Evolutionary conservation across 2,329 filamentous ascomycete genomes (phyloP).

Genomic region (Magnaporthales sp.): DNA sequence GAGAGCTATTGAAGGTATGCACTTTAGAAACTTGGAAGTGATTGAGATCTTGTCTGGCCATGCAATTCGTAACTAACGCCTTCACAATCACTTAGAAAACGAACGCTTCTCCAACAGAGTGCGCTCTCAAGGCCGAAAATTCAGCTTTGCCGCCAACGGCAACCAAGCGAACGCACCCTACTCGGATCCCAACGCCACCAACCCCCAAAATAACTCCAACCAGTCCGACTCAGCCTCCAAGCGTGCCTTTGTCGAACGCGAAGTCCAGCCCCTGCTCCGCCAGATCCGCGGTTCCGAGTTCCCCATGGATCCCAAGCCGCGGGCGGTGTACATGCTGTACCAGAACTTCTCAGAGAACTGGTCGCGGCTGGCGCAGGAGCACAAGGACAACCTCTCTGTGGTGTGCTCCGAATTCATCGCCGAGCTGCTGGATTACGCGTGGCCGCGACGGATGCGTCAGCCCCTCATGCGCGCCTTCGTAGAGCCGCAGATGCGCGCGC

Average conservation of each 20-base stretch:
- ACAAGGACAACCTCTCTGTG: conserved; percentile 44
- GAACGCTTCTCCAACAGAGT: conserved; percentile 40
- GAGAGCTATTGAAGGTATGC: conserved; percentile 30
- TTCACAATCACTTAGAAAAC: conserved; percentile 27
- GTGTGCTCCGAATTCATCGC: conserved; percentile 45
- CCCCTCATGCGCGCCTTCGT: conserved; percentile 40
- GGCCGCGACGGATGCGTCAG: conserved; percentile 42
- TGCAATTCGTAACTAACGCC: background rate
- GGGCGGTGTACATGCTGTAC: conserved; percentile 45
- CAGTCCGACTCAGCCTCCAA: conserved; percentile 26
- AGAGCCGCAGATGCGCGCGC: conserved; percentile 36
- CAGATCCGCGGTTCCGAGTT: conserved; percentile 44
- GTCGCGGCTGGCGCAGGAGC: conserved; percentile 41
- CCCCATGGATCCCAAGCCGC: conserved; percentile 42
- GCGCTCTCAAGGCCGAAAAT: conserved; percentile 39
- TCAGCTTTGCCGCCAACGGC: conserved; percentile 27
- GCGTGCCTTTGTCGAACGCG: conserved; percentile 35
- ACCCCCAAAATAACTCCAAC: conserved; percentile 4
- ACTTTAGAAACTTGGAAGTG: too few species aligned
- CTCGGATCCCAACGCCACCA: background rate
- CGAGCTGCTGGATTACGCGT: conserved; percentile 40
- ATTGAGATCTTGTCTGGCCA: background rate
- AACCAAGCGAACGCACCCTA: conserved; percentile 4
- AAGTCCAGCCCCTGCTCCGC: conserved; percentile 38
- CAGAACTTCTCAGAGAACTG: conserved; percentile 44